Conservation (phyloP, 2,329 filamentous ascomycete species). For the Colletotrichum tabaci region DNA sequence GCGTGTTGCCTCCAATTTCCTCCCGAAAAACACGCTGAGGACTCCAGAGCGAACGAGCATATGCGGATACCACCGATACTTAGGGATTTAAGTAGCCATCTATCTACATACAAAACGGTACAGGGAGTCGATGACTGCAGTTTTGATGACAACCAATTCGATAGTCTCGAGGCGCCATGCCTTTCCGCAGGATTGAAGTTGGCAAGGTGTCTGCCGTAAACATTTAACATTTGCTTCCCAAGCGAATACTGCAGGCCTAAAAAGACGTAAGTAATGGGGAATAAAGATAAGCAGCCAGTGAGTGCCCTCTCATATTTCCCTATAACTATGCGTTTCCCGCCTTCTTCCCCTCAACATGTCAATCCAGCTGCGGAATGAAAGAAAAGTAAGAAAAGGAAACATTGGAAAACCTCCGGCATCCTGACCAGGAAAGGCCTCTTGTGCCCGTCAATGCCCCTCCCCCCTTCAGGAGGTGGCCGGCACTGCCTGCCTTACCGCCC, state of each 20-base stretch:
- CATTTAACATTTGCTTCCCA: constrained; percentile 3
- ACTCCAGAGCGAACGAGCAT: neutral
- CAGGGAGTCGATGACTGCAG: too few relatives aligned
- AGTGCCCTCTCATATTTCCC: neutral
- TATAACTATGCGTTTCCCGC: neutral
- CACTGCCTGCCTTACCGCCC: constrained; percentile 39
- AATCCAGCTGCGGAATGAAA: neutral
- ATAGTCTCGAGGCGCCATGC: neutral
- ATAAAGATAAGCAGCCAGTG: constrained; percentile 1
- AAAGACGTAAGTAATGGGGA: neutral
- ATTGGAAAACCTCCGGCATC: neutral
- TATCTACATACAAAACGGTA: too few relatives aligned
- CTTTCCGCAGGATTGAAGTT: neutral
- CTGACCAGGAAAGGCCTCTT: neutral
- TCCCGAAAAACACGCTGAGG: neutral
- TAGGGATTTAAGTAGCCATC: too few relatives aligned
- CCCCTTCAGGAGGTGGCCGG: constrained; percentile 18
- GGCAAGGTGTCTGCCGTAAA: neutral
- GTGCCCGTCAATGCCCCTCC: constrained; percentile 11
- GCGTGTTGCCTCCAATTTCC: neutral
- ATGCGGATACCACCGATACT: too few relatives aligned
- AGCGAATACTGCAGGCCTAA: constrained; percentile 1
- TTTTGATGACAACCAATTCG: neutral
- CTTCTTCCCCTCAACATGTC: neutral
- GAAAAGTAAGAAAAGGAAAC: neutral